A percentile compares a stretch with the other conserved stretches of the same genome.
phyloP scores from a whole-genome alignment of 495 filamentous ascomycete species.

The Daldinia grandis region DNA sequence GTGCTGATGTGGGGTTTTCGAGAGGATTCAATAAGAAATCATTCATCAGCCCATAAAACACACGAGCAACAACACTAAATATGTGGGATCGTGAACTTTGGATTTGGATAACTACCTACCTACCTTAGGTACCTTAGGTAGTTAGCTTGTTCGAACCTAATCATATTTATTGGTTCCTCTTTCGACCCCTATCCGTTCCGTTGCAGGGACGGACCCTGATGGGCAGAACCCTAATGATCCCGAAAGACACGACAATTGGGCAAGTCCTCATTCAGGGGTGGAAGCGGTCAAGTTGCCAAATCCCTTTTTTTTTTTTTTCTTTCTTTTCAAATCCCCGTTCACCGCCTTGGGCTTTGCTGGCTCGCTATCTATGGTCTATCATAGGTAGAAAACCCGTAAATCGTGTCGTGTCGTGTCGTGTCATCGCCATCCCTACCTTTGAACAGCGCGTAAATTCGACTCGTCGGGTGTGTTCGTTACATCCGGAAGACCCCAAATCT shows the following conservation, averaged over 20 bases:
- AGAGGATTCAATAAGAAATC: not conserved
- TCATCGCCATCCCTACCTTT: not conserved
- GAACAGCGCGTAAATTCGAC: constrained; percentile 2
- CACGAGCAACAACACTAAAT: not conserved
- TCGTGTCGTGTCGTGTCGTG: not conserved
- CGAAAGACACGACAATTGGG: constrained; percentile 8
- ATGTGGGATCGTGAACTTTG: constrained; percentile 10
- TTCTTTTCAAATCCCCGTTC: not conserved
- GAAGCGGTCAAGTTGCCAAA: constrained; percentile 19
- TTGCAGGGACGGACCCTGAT: constrained; percentile 25
- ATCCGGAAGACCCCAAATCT: constrained; percentile 97
- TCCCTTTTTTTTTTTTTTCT: not conserved
- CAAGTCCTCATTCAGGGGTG: constrained; percentile 12
- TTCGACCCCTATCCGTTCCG: constrained; percentile 6
- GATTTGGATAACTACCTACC: no score
- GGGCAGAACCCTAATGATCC: constrained; percentile 3
- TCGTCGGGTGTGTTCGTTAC: constrained; percentile 57
- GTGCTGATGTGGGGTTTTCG: not conserved
- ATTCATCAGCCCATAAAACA: not conserved
- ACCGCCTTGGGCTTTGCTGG: constrained; percentile 8
- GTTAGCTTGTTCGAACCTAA: not conserved
- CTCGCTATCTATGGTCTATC: not conserved
- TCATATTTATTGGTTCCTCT: constrained; percentile 6
- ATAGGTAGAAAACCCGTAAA: constrained; percentile 1
- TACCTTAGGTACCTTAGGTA: no score